Base-by-base conservation (phyloP, 2,329 filamentous ascomycete genomes). In the Blastomyces emzantsi region DNA sequence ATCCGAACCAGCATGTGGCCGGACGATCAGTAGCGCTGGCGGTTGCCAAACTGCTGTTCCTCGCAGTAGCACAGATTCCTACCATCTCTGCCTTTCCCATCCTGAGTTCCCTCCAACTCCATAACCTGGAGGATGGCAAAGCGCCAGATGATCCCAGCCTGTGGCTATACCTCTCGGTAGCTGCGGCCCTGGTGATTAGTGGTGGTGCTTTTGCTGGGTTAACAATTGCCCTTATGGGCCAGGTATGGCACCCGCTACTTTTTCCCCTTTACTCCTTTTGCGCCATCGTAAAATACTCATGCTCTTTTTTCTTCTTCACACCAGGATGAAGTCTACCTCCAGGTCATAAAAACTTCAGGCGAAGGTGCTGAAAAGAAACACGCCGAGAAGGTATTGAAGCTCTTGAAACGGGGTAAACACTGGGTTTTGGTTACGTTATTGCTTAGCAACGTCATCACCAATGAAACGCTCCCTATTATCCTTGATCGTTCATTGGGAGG, bases 351-450 rank as follows among this genome's bases (percentile, higher is more conserved):
- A 61, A 87, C 88, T 51, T 95, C 94, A 62, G 87, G 89, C 56
- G 88, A 90, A 75, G 91, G 89, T 63, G 82, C 87, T n/a, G 93
- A 97, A 77, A 88, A 87, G 72, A 90, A 87, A 73, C 91, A 97
- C 73, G 94, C 94, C 0, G 85, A 84, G 63, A 88, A 86, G 67
- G 94, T 99, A 13, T 82, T 94, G 69, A 82, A 86, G 54, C 80
- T 99, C 36, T 79, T 99, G 63, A 86, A 90, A 67, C 89, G 85
- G 70, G 94, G 94, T 70, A 99, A 99, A 76, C 94, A 99, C 77
- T 99, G 94, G 94, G 93, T 99, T 25, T 81, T 99, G 64, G 94
- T 99, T 62, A 97, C 94, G 2, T 80, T 99, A 33, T 83, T 99
- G 8, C 81, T 99, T 63, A 92, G 92, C 75, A 99, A 99, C 75